phyloP scores from a whole-genome alignment of 805 yeast species.

The Nematodospora valgi region DNA sequence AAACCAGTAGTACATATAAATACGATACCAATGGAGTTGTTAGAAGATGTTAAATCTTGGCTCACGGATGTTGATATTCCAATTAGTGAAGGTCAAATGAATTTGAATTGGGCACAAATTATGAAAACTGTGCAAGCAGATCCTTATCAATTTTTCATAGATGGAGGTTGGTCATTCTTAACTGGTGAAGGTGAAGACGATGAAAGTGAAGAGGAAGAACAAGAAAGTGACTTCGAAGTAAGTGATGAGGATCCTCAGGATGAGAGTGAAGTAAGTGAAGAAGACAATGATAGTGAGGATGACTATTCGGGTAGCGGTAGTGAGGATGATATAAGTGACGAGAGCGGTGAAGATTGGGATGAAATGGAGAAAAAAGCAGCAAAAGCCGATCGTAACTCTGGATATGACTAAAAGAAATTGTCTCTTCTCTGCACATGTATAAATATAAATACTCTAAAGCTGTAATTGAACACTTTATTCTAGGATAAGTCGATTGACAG shows the following conservation, averaged over 20 bases:
- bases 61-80: conserved; percentile 97
- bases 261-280: conserved; percentile 59
- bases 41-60: conserved; percentile 95
- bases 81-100: conserved; percentile 89
- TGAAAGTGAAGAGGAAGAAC: conserved; percentile 56
- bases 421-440: not conserved
- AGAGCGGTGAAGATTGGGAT: conserved; percentile 55
- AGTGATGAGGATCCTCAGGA: conserved; percentile 59
- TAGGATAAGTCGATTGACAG: conserved; percentile 27
- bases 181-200: conserved; percentile 84
- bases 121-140: conserved; percentile 92
- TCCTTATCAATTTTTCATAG: conserved; percentile 87
- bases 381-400: conserved; percentile 36
- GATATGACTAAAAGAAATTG: conserved; percentile 9
- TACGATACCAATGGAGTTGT: conserved; percentile 87
- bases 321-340: conserved; percentile 26
- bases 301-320: conserved; percentile 39
- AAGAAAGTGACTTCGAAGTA: conserved; percentile 69
- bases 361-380: conserved; percentile 59
- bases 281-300: conserved; percentile 35
- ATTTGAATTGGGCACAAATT: conserved; percentile 91
- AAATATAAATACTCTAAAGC: conserved; percentile 1
- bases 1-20: conserved; percentile 89
- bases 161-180: conserved; percentile 96
- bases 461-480: not conserved